phyloP scores from a whole-genome alignment of 192 early-diverging fungal species.

The Phlyctochytrium arcticum region DNA sequence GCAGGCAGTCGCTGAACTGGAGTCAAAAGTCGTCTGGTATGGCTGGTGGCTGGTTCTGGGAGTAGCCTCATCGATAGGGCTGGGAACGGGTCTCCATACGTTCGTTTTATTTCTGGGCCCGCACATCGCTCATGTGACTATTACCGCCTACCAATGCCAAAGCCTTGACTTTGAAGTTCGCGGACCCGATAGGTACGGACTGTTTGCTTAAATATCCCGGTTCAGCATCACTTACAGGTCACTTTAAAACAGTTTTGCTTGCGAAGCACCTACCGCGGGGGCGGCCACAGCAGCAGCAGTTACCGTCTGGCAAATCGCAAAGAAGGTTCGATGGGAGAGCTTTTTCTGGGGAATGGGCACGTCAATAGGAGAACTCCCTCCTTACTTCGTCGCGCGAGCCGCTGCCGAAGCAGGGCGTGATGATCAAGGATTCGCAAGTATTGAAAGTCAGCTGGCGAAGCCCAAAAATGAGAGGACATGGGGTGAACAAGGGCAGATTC shows the following conservation, averaged over 20 bases:
- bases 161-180: slow-evolving; percentile 67
- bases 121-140: slow-evolving; percentile 85
- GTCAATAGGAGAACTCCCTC: slow-evolving; percentile 88
- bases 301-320: slow-evolving; percentile 59
- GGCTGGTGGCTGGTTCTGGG: slow-evolving; percentile 86
- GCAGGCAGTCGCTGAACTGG: slow-evolving; percentile 31
- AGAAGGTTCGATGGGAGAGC: slow-evolving; percentile 70
- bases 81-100: slow-evolving; percentile 92
- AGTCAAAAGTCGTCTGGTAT: slow-evolving; percentile 73
- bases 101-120: slow-evolving; percentile 93
- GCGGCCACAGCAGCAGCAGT: slow-evolving; percentile 15
- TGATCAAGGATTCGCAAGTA: slow-evolving; percentile 34
- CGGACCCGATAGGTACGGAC: slow-evolving; percentile 56
- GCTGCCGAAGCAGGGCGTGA: slow-evolving; percentile 42
- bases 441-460: slow-evolving; percentile 46
- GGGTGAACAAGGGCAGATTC: slow-evolving; percentile 64
- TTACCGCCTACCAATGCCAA: slow-evolving; percentile 79
- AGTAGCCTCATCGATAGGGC: slow-evolving; percentile 83
- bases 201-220: not conserved
- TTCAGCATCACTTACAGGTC: not conserved
- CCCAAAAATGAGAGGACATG: slow-evolving; percentile 49
- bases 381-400: slow-evolving; percentile 90
- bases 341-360: slow-evolving; percentile 95
- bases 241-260: slow-evolving; percentile 31
- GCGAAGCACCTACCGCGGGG: slow-evolving; percentile 10